Evolutionary conservation across 192 early-diverging fungal genomes (phyloP), one percentile per base, ranked within the genome.

Genomic region (Allomyces macrogynus): DNA sequence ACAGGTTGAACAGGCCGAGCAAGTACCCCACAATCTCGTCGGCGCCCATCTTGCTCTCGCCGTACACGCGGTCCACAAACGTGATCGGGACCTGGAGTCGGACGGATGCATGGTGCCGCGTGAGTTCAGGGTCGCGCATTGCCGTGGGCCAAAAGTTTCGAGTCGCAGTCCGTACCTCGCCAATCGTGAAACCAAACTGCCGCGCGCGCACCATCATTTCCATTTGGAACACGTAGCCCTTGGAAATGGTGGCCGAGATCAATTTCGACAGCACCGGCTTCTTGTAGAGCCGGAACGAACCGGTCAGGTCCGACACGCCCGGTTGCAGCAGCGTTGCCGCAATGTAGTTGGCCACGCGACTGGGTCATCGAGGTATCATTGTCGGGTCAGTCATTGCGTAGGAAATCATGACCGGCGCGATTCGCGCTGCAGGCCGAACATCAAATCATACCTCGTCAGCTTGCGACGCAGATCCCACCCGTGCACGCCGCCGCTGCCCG

Each of bases 161-260:
- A 3, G 32, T 40, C 7, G 4, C 32, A 40, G 32, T 40, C 61
- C 57, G 11, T 14, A 81, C 77, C 72, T 98, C 93, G 23, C 88
- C 92, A 64, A 98, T 88, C 7, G 82, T 74, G 66, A 74, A 95
- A 67, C 85, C 79, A 68, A 95, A 83, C 74, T 95, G 91, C 67
- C 92, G 80, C 62, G 95, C 95, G 24, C 93, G 86, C 12, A 98
- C 89, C 86, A 98, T 98, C 90, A 98, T 95, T 72, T 98, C 95
- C 93, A 95, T 95, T 75, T 98, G 95, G 80, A 98, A 98, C 24
- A 95, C 92, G 69, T 98, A 98, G 14, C 95, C 95, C 75, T 95
- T 95, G 62, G 93, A 91, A 43, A 93, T 81, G 9, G 89, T 92
- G 1, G 86, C 85, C 26, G 81, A 76, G 67, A 98, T 98, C 71